These are phyloP conservation scores for Aspergillus thermomutatus DNA, from an alignment of 2,329 filamentous ascomycete species.

Conservation along the genomic window DNA sequence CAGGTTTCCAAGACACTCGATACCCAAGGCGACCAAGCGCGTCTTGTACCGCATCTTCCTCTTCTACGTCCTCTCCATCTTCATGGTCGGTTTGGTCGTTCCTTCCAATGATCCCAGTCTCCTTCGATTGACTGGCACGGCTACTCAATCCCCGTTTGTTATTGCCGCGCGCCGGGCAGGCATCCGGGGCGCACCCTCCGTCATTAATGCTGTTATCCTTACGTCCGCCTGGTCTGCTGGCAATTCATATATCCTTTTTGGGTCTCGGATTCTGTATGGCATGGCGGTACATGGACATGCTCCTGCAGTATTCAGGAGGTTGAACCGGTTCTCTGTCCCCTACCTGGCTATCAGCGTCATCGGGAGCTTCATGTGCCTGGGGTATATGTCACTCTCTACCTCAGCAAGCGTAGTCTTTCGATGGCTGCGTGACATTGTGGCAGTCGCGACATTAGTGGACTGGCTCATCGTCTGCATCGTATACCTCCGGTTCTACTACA, in stretches of 20 bases:
- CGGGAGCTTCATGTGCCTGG: slow-evolving; percentile 56
- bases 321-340: slow-evolving; percentile 52
- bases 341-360: slow-evolving; percentile 53
- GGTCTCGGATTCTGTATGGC: slow-evolving; percentile 37
- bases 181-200: slow-evolving; percentile 37
- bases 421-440: slow-evolving; percentile 64
- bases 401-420: slow-evolving; percentile 58
- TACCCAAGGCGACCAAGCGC: slow-evolving; percentile 52
- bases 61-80: slow-evolving; percentile 56
- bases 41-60: slow-evolving; percentile 54
- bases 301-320: slow-evolving; percentile 28
- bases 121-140: slow-evolving; percentile 38
- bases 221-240: slow-evolving; percentile 42
- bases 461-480: slow-evolving; percentile 59
- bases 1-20: slow-evolving; percentile 47
- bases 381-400: slow-evolving; percentile 60
- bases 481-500: slow-evolving; percentile 52
- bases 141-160: slow-evolving; percentile 51
- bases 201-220: slow-evolving; percentile 42
- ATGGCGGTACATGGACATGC: slow-evolving; percentile 39
- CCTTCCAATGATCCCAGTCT: slow-evolving; percentile 47
- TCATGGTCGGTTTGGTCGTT: slow-evolving; percentile 52
- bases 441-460: slow-evolving; percentile 41
- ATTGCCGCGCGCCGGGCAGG: slow-evolving; percentile 47
- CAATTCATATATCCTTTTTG: slow-evolving; percentile 39